A percentile compares a stretch with the other conserved stretches of the same genome.
Conservation (phyloP, 495 filamentous ascomycete genomes). For the Daldinia loculata region DNA sequence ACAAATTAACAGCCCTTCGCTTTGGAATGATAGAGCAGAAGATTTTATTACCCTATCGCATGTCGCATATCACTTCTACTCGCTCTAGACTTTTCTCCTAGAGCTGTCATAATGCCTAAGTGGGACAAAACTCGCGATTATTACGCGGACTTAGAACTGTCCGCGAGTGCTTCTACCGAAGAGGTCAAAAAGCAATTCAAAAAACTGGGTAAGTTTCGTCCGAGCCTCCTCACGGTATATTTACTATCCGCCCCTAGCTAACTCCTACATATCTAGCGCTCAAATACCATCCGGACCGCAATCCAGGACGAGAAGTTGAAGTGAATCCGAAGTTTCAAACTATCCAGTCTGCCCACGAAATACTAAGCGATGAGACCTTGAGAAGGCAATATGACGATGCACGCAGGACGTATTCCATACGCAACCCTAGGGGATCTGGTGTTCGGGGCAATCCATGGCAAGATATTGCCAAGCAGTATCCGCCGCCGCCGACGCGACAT, state of each 20-base stretch:
- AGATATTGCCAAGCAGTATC: slow-evolving; percentile 55
- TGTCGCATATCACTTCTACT: slow-evolving; percentile 3
- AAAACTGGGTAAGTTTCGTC: slow-evolving; percentile 71
- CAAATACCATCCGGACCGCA: slow-evolving; percentile 88
- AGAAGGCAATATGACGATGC: slow-evolving; percentile 81
- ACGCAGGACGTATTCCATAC: slow-evolving; percentile 51
- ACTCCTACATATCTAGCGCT: slow-evolving; percentile 63
- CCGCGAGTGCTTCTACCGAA: slow-evolving; percentile 65
- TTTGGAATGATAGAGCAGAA: slow-evolving; percentile 17
- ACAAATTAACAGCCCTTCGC: neutral
- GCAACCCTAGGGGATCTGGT: slow-evolving; percentile 54
- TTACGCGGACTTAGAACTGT: slow-evolving; percentile 82
- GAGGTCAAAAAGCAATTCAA: slow-evolving; percentile 89
- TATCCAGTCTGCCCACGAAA: slow-evolving; percentile 86
- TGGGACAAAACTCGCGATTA: slow-evolving; percentile 78
- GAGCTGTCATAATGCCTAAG: slow-evolving; percentile 71
- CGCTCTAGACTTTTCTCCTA: slow-evolving; percentile 16
- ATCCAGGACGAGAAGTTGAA: slow-evolving; percentile 80
- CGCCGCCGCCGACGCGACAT: slow-evolving; percentile 58
- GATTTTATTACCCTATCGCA: neutral
- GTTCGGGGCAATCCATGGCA: slow-evolving; percentile 63
- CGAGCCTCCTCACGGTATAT: neutral
- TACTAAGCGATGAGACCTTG: slow-evolving; percentile 72
- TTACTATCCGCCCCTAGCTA: slow-evolving; percentile 7
- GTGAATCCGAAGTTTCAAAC: slow-evolving; percentile 82